Base-by-base conservation (phyloP, 2,329 filamentous ascomycete genomes). In the Aspergillus ruber region DNA sequence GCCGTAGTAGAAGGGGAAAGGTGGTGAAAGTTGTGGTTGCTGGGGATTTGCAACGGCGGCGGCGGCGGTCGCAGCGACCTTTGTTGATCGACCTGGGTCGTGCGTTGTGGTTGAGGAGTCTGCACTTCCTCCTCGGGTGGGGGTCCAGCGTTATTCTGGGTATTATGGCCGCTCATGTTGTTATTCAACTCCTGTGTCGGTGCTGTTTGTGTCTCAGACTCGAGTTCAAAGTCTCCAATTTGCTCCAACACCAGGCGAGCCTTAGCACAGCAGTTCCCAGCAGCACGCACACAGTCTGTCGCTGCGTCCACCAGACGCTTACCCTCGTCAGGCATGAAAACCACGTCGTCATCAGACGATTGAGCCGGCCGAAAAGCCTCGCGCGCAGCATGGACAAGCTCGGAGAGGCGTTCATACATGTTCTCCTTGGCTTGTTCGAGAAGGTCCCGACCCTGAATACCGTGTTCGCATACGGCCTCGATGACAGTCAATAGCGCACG, bases 181-280 rank as follows among this genome's bases (percentile, higher is more conserved):
- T 21, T 18, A 12, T 39, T 39, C n/a, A 27, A 17, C 40, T 42
- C 40, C n/a, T 6, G 40, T n/a, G 21, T 42, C 9, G 38, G 20
- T 18, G 17, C 18, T 15, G 18, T 18, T 13, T n/a, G n/a, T 8
- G 13, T n/a, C 21, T 25, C 12, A 12, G 74, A 67, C 55, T 86
- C 82, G 56, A 90, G 82, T 66, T 95, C 90, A 55, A 95, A 95
- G 66, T 95, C 90, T 17, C 90, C 90, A 53, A 93, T 89, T 51
- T 86, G 80, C 68, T 95, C 90, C 49, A 98, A 85, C 40, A 94
- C 83, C 63, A 82, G 78, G 59, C 89, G 89, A 9, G 90, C 86
- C 69, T 90, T 91, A 6, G 86, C 84, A 17, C 95, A 86, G 66
- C 91, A 96, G 57, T 95, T 90, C 36, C 91, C 91, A 40, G 90